phyloP scores from a whole-genome alignment of 805 yeast genomes.

The Metschnikowia amazonensis region DNA sequence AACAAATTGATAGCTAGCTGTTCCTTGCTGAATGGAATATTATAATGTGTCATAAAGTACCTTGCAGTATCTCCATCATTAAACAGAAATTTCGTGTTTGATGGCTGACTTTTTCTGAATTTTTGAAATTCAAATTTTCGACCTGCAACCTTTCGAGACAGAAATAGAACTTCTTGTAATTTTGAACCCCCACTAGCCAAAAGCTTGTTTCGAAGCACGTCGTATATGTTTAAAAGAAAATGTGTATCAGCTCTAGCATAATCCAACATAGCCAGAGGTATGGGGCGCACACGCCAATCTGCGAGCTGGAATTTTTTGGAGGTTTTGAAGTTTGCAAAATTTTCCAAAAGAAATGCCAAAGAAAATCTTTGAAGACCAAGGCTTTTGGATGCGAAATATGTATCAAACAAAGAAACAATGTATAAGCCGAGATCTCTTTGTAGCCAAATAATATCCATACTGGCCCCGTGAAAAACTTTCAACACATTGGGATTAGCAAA shows the following conservation, averaged over 20 bases:
- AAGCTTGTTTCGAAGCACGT: slow-evolving; percentile 62
- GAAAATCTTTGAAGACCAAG: slow-evolving; percentile 81
- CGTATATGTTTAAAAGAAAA: slow-evolving; percentile 76
- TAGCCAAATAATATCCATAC: slow-evolving; percentile 94
- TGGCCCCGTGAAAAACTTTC: slow-evolving; percentile 94
- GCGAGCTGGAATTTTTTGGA: slow-evolving; percentile 94
- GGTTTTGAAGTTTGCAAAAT: slow-evolving; percentile 76
- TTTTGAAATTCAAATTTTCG: slow-evolving; percentile 78
- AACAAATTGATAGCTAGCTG: slow-evolving; percentile 58
- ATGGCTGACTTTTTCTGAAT: slow-evolving; percentile 44
- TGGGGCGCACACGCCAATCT: slow-evolving; percentile 92
- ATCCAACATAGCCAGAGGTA: slow-evolving; percentile 66
- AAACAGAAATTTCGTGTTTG: slow-evolving; percentile 40
- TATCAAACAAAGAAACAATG: slow-evolving; percentile 85
- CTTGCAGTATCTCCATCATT: slow-evolving; percentile 43
- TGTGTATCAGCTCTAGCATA: slow-evolving; percentile 97
- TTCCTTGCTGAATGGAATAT: slow-evolving; percentile 51
- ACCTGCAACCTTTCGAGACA: slow-evolving; percentile 74
- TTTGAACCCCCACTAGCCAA: slow-evolving; percentile 40
- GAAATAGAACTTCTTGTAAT: slow-evolving; percentile 58
- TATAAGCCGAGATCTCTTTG: slow-evolving; percentile 94
- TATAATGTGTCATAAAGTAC: slow-evolving; percentile 58
- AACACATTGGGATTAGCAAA: slow-evolving; percentile 78
- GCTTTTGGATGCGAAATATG: slow-evolving; percentile 81
- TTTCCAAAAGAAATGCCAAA: slow-evolving; percentile 77